Evolutionary conservation across 176 grass and related monocot species (phyloP), one percentile per base, ranked within the genome.

Genomic region (Rhynchospora pubera): DNA sequence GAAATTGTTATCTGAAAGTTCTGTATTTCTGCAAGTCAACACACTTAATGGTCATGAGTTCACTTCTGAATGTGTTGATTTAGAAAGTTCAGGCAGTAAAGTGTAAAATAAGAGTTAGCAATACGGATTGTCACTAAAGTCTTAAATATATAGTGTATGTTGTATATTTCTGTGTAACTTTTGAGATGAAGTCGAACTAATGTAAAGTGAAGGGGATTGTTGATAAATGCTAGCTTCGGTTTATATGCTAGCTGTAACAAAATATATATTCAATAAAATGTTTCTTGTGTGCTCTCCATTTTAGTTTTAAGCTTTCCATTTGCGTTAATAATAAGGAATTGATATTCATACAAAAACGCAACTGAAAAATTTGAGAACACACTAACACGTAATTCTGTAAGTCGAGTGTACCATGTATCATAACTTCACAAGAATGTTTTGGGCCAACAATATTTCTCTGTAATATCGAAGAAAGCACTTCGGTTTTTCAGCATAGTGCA

Each of bases 141-240:
- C 46, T 52, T n/a, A 42, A 50, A 74, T 26, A 39, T 72, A 72
- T 26, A 52, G 21, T 26, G 45, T 51, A 77, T 50, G 23, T 32
- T 30, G 72, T 77, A 77, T 23, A 77, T 77, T 77, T 76, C 0
- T 77, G 50, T 77, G 50, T 77, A 39, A 77, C 19, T 50, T 77
- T 77, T 77, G 72, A 53, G 72, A 23, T 74, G 70, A 52, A 51
- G 46, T 50, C 14, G 45, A 10, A 74, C 45, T 74, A 73, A 73
- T 73, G 45, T 50, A 51, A 51, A 7, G 19, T 74, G 21, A 53
- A 56, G 72, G 22, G 50, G 6, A 53, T 6, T 65, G 62, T 69
- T 44, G 43, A 71, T 71, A 18, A 69, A 9, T 47, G 67, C 65
- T 68, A 44, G 65, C 65, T 68, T 34, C 32, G 32, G 32, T 1